Evolutionary conservation across 257 asterid genomes (phyloP), one percentile per base, ranked within the genome.

Genomic region (Knoxia roxburghii): DNA sequence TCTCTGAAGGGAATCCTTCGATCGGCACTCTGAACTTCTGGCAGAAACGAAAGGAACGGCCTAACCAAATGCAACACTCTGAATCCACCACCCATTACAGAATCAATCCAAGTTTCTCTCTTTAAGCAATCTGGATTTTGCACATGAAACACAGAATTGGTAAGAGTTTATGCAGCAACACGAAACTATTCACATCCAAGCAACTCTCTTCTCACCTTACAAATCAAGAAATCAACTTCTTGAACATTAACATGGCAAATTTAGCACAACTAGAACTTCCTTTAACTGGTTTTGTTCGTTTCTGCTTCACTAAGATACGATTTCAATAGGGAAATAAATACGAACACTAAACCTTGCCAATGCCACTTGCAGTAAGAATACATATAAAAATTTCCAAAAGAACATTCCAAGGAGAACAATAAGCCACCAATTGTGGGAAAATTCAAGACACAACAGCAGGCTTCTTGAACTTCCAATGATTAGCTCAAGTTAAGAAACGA

Each of bases 51-150:
- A 52, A 87, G 91, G 72, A 87, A 87, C 6, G 91, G 91, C 50
- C 84, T 80, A 37, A 87, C 95, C n/a, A 87, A 81, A 74, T 83
- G 91, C 79, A 87, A 78, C 67, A 83, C 91, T 73, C 91, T 83
- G 54, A 87, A 87, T 70, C 91, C 95, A 70, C 95, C 89, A 32
- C 87, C 87, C 95, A 84, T 84, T 61, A 78, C 65, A 60, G 49
- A 60, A 60, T 5, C 10, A 32, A 18, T 17, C 29, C 46, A 32
- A 33, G 15, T 58, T 74, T 49, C n/a, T 41, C 59, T 60, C 49
- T 35, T 11, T 37, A 37, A 3, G 6, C 56, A 61, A 26, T 13
- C 27, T 61, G 23, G 14, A 37, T 0, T 61, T 61, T 66, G 70
- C 59, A 33, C 39, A 64, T 64, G n/a, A 18, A 43, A 46, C 68